Evolutionary conservation across 78 protist species (phyloP), one percentile per base, ranked within the genome.

Genomic region (Emiliania huxleyi): DNA sequence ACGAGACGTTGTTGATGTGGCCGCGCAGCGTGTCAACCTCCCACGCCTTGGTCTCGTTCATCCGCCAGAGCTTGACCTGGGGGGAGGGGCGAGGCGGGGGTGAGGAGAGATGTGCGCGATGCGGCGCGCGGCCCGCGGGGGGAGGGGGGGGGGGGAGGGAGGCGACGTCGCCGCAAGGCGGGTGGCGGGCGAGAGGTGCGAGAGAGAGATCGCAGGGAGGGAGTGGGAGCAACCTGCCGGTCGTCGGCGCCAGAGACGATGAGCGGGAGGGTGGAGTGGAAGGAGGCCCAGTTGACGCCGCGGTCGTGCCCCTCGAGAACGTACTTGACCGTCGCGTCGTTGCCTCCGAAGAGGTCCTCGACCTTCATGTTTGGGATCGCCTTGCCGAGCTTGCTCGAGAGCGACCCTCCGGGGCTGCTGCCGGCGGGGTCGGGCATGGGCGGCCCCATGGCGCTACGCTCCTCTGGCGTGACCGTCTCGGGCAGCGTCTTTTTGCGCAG

Each of bases 251-350:
- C 99, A 0, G 99, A 98, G 29, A 98, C 98, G 26, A 90, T 42
- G 89, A 95, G 95, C 56, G 99, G 99, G 90, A 92, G 92, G 26
- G 98, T 71, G 69, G 97, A 99, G 96, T 99, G 99, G 97, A 99
- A 99, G 37, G 98, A 52, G 18, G 98, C 99, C 99, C 99, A 99
- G 96, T 99, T 99, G 56, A 99, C 99, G n/a, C 99, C 97, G 38
- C 96, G 94, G 44, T 95, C 96, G 92, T 97, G 98, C 33, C 97
- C 98, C 35, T 97, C 95, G 19, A 95, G 91, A 2, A 97, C 96
- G 44, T 96, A 95, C 93, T 97, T 97, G n/a, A 98, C 93, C n/a
- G 75, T 79, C 45, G 87, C 88, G 40, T 45, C 81, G 49, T 77
- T 77, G 35, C 87, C 87, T 26, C 87, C 87, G 12, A 77, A 77